Conservation (phyloP, 2,329 filamentous ascomycete species). For the Westerdykella ornata region DNA sequence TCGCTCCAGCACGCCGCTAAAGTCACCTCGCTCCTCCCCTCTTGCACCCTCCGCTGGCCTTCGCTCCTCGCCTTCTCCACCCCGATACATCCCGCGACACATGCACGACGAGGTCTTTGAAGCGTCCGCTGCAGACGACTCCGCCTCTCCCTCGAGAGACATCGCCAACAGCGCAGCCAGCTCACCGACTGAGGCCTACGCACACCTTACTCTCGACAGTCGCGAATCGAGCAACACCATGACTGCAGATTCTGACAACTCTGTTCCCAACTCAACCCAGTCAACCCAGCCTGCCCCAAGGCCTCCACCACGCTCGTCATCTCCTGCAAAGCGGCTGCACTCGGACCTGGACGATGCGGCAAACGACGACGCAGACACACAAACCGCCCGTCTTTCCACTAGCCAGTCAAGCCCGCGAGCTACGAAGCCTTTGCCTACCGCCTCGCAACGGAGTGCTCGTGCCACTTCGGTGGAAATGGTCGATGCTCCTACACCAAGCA, state of each 20-base stretch:
- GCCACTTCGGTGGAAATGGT: slow-evolving; percentile 43
- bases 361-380: slow-evolving; percentile 17
- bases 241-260: slow-evolving; percentile 19
- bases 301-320: slow-evolving; percentile 41
- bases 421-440: slow-evolving; percentile 20
- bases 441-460: slow-evolving; percentile 24
- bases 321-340: slow-evolving; percentile 51
- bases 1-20: slow-evolving; percentile 15
- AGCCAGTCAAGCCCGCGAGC: slow-evolving; percentile 21
- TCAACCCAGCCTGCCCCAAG: slow-evolving; percentile 15
- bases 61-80: slow-evolving; percentile 31
- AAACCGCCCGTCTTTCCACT: slow-evolving; percentile 16
- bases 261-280: slow-evolving; percentile 14
- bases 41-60: slow-evolving; percentile 20
- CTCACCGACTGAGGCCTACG: slow-evolving; percentile 49
- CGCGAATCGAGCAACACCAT: slow-evolving; percentile 27
- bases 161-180: slow-evolving; percentile 36
- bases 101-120: slow-evolving; percentile 48
- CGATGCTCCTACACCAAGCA: slow-evolving; percentile 24
- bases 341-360: slow-evolving; percentile 49
- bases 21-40: slow-evolving; percentile 35
- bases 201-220: slow-evolving; percentile 45
- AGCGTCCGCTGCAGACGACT: slow-evolving; percentile 19
- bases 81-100: slow-evolving; percentile 51
- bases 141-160: slow-evolving; percentile 20